Conservation (phyloP, 352 stramenopile genomes). For the Globisporangium camurandrum region DNA sequence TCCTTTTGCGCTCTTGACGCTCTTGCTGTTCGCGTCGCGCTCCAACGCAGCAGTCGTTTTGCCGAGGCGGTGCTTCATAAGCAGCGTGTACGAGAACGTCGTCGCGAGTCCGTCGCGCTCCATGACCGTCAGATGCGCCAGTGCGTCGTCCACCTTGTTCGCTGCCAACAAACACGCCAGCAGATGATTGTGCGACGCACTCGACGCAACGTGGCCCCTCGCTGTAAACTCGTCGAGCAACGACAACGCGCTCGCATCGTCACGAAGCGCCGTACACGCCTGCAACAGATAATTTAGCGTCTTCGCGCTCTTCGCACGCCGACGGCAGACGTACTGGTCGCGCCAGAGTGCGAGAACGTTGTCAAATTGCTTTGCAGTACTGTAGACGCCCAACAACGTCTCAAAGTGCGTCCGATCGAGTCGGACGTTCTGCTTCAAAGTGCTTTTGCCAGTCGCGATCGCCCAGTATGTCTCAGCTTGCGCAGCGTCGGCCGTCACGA, state of each 20-base stretch:
- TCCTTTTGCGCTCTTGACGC: constrained; percentile 2
- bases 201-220: constrained; percentile 42
- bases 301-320: constrained; percentile 66
- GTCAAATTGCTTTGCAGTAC: constrained; percentile 42
- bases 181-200: constrained; percentile 72
- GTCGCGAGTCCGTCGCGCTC: constrained; percentile 33
- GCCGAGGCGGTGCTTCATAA: constrained; percentile 50
- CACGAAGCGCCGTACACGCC: constrained; percentile 31
- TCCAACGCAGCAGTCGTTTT: too few species aligned
- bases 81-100: constrained; percentile 60
- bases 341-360: constrained; percentile 49
- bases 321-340: constrained; percentile 44
- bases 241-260: constrained; percentile 33
- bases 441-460: constrained; percentile 20
- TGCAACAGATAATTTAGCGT: constrained; percentile 75
- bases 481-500: constrained; percentile 26
- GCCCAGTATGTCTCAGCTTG: constrained; percentile 54
- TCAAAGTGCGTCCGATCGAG: constrained; percentile 68
- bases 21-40: too few species aligned
- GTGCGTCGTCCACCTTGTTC: constrained; percentile 39
- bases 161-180: constrained; percentile 54
- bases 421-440: constrained; percentile 23
- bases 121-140: constrained; percentile 40
- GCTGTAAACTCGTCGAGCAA: constrained; percentile 59
- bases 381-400: constrained; percentile 67